Percentiles rank a stretch among this genome's conserved stretches.
These are phyloP conservation scores for Fragaria iinumae DNA, from an alignment of 306 rosid species.

Conservation along the genomic window DNA sequence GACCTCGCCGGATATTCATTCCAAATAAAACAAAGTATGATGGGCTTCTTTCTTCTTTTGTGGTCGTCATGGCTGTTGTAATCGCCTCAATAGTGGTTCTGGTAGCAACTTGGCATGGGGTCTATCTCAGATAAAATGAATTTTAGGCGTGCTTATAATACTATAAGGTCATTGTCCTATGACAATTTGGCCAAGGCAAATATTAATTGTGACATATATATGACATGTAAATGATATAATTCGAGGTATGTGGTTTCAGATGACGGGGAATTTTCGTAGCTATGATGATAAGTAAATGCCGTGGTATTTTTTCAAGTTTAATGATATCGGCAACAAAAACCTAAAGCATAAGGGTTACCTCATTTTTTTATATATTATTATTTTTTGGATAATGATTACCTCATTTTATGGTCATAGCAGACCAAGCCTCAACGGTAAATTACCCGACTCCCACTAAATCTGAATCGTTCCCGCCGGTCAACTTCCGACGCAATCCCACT, in stretches of 20 bases:
- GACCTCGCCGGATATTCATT: not conserved
- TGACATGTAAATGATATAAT: not conserved
- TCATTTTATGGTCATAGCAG: too few species aligned
- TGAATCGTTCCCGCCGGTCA: not conserved
- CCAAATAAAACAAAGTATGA: not conserved
- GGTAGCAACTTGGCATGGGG: not conserved
- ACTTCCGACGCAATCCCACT: not conserved
- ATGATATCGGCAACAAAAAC: too few species aligned
- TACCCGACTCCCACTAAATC: not conserved
- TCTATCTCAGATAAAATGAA: not conserved
- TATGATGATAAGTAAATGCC: too few species aligned
- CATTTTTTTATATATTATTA: too few species aligned
- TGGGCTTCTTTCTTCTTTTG: not conserved
- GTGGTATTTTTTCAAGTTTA: too few species aligned
- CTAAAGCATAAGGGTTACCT: too few species aligned
- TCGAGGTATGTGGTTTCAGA: not conserved
- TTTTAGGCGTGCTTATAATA: not conserved
- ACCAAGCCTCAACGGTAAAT: not conserved
- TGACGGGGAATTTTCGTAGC: not conserved
- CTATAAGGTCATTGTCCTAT: not conserved
- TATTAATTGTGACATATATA: not conserved
- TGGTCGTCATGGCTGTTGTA: conserved; percentile 4
- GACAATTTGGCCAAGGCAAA: not conserved
- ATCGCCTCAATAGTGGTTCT: conserved; percentile 6
- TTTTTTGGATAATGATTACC: too few species aligned